Evolutionary conservation across 1,139 yeast genomes (phyloP).

Genomic region (Debaryomyces coudertii): DNA sequence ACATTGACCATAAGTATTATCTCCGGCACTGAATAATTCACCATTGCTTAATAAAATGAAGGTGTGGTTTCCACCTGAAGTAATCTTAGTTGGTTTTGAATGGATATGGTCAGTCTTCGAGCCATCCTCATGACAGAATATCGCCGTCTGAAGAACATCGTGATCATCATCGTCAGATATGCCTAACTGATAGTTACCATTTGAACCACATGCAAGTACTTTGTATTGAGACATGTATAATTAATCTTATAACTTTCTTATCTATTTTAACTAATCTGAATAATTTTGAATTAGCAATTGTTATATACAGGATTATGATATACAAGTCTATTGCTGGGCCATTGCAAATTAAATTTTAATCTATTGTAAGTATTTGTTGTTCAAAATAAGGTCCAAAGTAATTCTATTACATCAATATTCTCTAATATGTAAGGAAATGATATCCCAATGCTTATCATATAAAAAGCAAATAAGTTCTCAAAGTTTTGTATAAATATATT

Average conservation of each 20-base stretch:
- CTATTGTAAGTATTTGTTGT: no score
- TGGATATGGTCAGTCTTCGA: constrained; percentile 9
- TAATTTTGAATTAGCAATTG: background rate
- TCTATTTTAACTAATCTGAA: background rate
- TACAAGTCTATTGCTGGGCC: background rate
- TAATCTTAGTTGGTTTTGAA: constrained; percentile 41
- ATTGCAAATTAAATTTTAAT: no score
- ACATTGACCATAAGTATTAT: constrained; percentile 59
- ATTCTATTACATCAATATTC: no score
- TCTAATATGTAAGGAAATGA: no score
- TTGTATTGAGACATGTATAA: constrained; percentile 19
- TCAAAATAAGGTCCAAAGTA: no score
- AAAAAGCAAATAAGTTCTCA: no score
- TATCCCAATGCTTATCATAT: no score
- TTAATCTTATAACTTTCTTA: background rate
- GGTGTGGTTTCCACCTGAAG: constrained; percentile 91
- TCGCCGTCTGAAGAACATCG: constrained; percentile 28
- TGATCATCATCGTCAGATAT: constrained; percentile 59
- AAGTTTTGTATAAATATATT: no score
- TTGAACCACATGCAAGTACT: constrained; percentile 74
- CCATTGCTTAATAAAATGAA: constrained; percentile 60
- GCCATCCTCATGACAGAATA: constrained; percentile 22
- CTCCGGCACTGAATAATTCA: constrained; percentile 60
- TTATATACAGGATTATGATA: background rate
- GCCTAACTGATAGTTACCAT: constrained; percentile 81